Evolutionary conservation across 805 yeast species (phyloP), one percentile per base, ranked within the genome.

Genomic region (Metschnikowia cerradonensis): DNA sequence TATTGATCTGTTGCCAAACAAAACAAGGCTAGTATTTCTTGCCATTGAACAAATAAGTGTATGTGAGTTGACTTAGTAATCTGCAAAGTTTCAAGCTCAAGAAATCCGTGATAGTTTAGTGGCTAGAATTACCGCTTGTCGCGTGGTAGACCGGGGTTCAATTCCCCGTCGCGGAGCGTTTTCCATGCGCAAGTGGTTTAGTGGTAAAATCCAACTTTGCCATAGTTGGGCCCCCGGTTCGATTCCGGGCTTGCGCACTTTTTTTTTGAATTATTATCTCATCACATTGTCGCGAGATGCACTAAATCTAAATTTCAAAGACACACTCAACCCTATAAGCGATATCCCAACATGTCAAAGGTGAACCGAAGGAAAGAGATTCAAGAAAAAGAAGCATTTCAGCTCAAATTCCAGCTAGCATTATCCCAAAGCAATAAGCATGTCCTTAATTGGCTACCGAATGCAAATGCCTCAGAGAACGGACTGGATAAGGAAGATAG

Each of bases 341-440:
- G 3, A 17, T 31, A 15, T 14, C 11, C 34, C 10, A 22, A 14
- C 43, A 60, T 58, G 63, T 52, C 63, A 19, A 63, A 59, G 37
- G 56, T 53, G 14, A 63, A 58, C 52, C 61, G 73, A 48, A 56
- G 79, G 36, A 64, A 72, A 37, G 80, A 77, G 43, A 77, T 78
- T 37, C 71, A 75, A 53, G 61, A 67, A 40, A 78, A 78, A 54
- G 77, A 78, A 51, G 72, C 70, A 30, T 64, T 80, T 3, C 82
- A 76, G 52, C 70, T 78, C 14, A 66, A 67, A 48, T 73, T 79
- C 54, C 80, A 76, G 57, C 64, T 75, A 5, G 73, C 77, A 4
- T 60, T 79, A 5, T 55, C 70, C 3, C 66, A 66, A 31, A 70
- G 68, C 15, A 72, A 70, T 50, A 52, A 60, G 6, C 65, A 61